A percentile compares a stretch with the other conserved stretches of the same genome.
Evolutionary conservation across 805 yeast species (phyloP).

Genomic region (Pichia deserticola): DNA sequence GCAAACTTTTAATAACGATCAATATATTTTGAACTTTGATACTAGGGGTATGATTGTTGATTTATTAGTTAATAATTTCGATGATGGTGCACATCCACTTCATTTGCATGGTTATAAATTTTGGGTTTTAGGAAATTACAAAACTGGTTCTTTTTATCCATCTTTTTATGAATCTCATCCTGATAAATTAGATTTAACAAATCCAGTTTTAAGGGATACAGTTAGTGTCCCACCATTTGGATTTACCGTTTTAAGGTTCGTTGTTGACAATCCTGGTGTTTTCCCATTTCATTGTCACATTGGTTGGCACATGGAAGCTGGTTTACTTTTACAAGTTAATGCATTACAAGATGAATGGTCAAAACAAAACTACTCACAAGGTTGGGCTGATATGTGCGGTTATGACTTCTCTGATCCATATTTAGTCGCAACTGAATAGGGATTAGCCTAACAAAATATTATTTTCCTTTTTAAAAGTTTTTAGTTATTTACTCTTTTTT

Average conservation of each 20-base stretch:
- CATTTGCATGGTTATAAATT: constrained; percentile 85
- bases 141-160: constrained; percentile 50
- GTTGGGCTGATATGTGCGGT: constrained; percentile 11
- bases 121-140: constrained; percentile 47
- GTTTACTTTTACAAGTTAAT: constrained; percentile 14
- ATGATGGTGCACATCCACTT: constrained; percentile 89
- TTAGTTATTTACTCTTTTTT: too few relatives aligned
- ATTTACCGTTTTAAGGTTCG: constrained; percentile 69
- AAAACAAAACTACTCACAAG: background rate
- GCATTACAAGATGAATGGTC: constrained; percentile 11
- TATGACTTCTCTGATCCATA: constrained; percentile 8
- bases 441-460: too few relatives aligned
- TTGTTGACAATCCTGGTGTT: constrained; percentile 88
- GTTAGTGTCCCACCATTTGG: constrained; percentile 69
- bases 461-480: background rate
- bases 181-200: constrained; percentile 6
- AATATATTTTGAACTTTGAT: constrained; percentile 58
- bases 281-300: constrained; percentile 97
- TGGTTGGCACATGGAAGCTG: constrained; percentile 73
- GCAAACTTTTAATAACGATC: constrained; percentile 33
- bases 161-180: constrained; percentile 34
- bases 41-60: constrained; percentile 59
- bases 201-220: constrained; percentile 61
- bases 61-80: constrained; percentile 68
- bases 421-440: constrained; percentile 1